Percentiles rank a stretch among this genome's conserved stretches.
Conservation (phyloP, 139 green algal species). For the Mesostigma viride region DNA sequence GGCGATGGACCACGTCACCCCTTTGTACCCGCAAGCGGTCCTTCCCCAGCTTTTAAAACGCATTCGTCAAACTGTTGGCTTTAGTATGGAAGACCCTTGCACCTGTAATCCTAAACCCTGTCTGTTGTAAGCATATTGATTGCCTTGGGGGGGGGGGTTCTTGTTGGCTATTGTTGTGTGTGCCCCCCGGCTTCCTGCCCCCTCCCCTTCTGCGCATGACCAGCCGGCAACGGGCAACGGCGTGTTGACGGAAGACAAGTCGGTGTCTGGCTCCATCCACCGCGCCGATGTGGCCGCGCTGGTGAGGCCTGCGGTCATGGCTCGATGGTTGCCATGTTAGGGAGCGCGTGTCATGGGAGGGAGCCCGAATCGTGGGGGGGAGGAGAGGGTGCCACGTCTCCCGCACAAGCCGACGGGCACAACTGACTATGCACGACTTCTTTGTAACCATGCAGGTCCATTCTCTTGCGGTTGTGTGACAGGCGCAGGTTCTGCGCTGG, state of each 20-base stretch:
- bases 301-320: too few relatives aligned
- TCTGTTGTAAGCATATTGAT: neutral
- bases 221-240: conserved; percentile 52
- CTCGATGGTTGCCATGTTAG: too few relatives aligned
- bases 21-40: too few relatives aligned
- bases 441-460: too few relatives aligned
- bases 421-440: too few relatives aligned
- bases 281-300: conserved; percentile 77
- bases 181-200: neutral
- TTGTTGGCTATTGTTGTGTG: neutral
- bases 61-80: neutral
- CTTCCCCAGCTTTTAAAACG: neutral
- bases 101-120: neutral
- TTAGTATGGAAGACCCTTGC: neutral
- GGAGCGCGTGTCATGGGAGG: too few relatives aligned
- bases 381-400: too few relatives aligned
- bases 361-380: too few relatives aligned
- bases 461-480: too few relatives aligned
- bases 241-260: conserved; percentile 72
- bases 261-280: conserved; percentile 68
- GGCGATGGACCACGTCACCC: too few relatives aligned
- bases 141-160: neutral
- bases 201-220: neutral
- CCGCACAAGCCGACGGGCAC: too few relatives aligned
- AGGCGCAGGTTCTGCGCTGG: too few relatives aligned